Percentiles rank a stretch among this genome's conserved stretches.
These are phyloP conservation scores for Ensete glaucum DNA, from an alignment of 176 grass and related monocot species.

Conservation along the genomic window DNA sequence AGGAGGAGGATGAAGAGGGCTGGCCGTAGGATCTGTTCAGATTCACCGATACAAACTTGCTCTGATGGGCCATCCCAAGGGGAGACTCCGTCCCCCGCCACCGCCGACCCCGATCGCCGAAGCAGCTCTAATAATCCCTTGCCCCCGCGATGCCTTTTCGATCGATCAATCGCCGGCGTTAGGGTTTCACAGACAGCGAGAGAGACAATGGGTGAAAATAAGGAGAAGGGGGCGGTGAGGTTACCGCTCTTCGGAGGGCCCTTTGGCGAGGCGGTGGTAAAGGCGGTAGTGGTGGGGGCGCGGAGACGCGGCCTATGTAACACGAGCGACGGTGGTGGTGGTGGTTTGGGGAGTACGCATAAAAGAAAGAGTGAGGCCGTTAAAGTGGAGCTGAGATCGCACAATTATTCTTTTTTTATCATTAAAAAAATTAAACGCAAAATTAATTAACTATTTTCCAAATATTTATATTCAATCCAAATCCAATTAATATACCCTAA, in stretches of 20 bases:
- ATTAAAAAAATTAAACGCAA: too few species aligned
- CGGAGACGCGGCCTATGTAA: slow-evolving; percentile 3
- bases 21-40: slow-evolving; percentile 79
- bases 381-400: not conserved
- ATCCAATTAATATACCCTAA: not conserved
- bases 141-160: not conserved
- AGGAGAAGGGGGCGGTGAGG: not conserved
- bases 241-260: not conserved
- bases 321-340: not conserved
- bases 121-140: not conserved
- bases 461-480: too few species aligned
- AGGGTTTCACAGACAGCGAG: not conserved
- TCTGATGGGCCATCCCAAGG: slow-evolving; percentile 59
- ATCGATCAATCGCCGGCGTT: not conserved
- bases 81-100: not conserved
- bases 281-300: slow-evolving; percentile 18
- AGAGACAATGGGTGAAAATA: too few species aligned
- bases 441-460: too few species aligned
- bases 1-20: slow-evolving; percentile 17
- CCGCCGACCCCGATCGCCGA: not conserved
- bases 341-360: not conserved
- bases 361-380: not conserved
- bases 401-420: too few species aligned
- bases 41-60: slow-evolving; percentile 83
- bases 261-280: not conserved